phyloP scores from a whole-genome alignment of 495 filamentous ascomycete species.

The Astrothelium macrocarpum region DNA sequence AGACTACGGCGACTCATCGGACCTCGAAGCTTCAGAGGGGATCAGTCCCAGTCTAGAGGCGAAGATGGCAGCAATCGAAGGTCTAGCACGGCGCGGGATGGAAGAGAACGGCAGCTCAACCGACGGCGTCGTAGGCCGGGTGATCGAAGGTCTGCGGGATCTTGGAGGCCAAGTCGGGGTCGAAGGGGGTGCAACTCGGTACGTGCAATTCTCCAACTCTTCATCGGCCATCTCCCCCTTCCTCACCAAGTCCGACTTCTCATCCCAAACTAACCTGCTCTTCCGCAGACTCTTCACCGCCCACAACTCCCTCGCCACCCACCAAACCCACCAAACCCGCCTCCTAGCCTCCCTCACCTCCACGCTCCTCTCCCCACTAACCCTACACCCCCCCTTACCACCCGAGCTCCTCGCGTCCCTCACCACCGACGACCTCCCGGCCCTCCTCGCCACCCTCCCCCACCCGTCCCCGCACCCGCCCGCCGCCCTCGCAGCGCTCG shows the following conservation, averaged over 20 bases:
- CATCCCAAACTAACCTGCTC: constrained; percentile 18
- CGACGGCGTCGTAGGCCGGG: constrained; percentile 59
- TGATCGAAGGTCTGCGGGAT: constrained; percentile 65
- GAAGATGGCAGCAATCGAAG: constrained; percentile 69
- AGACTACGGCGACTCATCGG: constrained; percentile 58
- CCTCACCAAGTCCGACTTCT: not conserved
- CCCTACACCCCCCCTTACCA: not conserved
- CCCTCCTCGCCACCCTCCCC: not conserved
- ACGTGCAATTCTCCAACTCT: constrained; percentile 22
- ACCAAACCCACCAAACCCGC: constrained; percentile 76
- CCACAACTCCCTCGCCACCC: constrained; percentile 72
- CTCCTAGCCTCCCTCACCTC: constrained; percentile 71
- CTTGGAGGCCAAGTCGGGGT: constrained; percentile 71
- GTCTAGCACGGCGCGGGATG: constrained; percentile 59
- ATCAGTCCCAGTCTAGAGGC: constrained; percentile 64
- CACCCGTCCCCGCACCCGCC: constrained; percentile 56
- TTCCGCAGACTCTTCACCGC: constrained; percentile 67
- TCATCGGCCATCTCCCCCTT: not conserved
- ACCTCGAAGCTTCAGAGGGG: constrained; percentile 55
- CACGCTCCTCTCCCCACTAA: constrained; percentile 36
- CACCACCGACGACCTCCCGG: not conserved
- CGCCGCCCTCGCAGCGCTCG: constrained; percentile 69
- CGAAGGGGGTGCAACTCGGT: constrained; percentile 73
- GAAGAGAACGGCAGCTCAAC: constrained; percentile 59
- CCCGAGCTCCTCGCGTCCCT: too few species aligned